phyloP scores from a whole-genome alignment of 2,329 filamentous ascomycete species.

The Cercospora berteroae region DNA sequence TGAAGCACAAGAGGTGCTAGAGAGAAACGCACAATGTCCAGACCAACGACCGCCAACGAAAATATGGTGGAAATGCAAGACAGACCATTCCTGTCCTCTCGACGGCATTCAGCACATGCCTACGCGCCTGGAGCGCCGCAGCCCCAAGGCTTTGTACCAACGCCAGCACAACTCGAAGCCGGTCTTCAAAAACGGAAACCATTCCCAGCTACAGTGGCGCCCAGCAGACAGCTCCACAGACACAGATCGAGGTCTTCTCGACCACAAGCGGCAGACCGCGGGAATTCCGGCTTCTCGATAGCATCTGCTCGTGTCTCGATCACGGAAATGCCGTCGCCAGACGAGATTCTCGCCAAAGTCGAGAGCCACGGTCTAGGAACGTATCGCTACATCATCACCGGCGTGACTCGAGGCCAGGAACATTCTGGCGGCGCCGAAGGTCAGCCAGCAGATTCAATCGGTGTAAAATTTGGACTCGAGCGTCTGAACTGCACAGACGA shows the following conservation, averaged over 20 bases:
- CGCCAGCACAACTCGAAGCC: slow-evolving; percentile 9
- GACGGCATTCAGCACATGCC: slow-evolving; percentile 2
- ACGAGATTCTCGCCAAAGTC: slow-evolving; percentile 2
- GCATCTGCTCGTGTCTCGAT: slow-evolving; percentile 13
- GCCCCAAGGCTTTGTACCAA: not conserved
- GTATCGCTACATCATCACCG: not conserved
- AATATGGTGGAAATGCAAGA: not conserved
- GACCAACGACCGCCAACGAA: not conserved
- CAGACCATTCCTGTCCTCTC: not conserved
- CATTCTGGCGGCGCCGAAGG: slow-evolving; percentile 1
- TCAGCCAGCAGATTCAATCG: not conserved
- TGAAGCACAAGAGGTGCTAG: not conserved
- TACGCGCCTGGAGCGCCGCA: slow-evolving; percentile 4
- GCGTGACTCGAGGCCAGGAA: not conserved
- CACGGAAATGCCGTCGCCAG: slow-evolving; percentile 5
- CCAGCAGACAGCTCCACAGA: not conserved
- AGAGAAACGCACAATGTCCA: not conserved
- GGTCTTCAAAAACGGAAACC: slow-evolving; percentile 1
- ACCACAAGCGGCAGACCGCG: not conserved
- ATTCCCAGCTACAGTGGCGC: not conserved
- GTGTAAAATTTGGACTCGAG: slow-evolving; percentile 8
- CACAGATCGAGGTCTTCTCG: not conserved
- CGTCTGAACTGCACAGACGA: slow-evolving; percentile 10
- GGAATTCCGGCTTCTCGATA: slow-evolving; percentile 2
- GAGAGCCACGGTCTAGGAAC: slow-evolving; percentile 11